Evolutionary conservation across 495 filamentous ascomycete species (phyloP), one percentile per base, ranked within the genome.

Genomic region (Tuber aestivum): DNA sequence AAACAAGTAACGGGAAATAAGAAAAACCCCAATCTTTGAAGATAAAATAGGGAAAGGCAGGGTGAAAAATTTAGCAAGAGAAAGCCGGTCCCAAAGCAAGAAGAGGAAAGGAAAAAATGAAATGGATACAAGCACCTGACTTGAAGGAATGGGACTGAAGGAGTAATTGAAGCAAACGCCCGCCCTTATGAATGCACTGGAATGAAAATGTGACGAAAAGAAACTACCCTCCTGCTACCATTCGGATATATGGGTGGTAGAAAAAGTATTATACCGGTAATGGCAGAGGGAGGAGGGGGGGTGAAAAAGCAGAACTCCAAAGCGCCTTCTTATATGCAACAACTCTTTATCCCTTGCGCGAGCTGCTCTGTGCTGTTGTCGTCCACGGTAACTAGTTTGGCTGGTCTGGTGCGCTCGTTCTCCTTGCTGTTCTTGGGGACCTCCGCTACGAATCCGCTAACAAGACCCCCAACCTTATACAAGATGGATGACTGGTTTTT

Each of bases 401-500:
- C 48, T 32, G 76, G 75, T 69, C 77, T 79, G 35, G 70, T 71
- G 74, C 78, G 78, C 12, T 80, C 77, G n/a, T 6, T 73, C 23
- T 79, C 78, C 38, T 71, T 44, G 7, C 56, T 77, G 38, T 41
- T 70, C 42, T 80, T 70, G 5, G 78, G 77, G 71, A 80, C 71
- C 61, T 80, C 78, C 18, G 78, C 74, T 69, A 81, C 73, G 27
- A 78, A 79, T 37, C 80, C 73, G 21, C 75, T 81, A 12, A 79
- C 73, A 44, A 80, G 44, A 5, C 78, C 78, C 21, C 78, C 78
- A 45, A 75, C 77, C 44, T 80, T 80, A 20, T 83, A 77, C 35
- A 83, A 71, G 56, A 73, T 77, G 23, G 82, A 83, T 7, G 81
- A 76, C 65, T 82, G 74, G 61, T 83, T 83, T 56, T 81, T 83